Evolutionary conservation across 2,329 filamentous ascomycete genomes (phyloP).

Genomic region (Shiraia bambusicola): DNA sequence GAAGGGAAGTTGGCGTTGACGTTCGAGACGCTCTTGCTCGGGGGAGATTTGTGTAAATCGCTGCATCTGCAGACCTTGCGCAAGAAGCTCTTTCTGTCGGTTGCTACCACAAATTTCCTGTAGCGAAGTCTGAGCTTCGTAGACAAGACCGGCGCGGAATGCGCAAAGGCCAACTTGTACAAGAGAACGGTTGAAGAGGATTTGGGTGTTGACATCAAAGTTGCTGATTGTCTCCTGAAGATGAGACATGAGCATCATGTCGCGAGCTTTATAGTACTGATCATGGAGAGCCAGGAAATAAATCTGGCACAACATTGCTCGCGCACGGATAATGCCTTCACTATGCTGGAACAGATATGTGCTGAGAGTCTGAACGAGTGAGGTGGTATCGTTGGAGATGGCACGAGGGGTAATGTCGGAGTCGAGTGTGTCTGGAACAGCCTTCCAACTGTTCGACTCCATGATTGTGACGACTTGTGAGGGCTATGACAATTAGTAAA

Average conservation of each 20-base stretch:
- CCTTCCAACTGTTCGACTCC: constrained; percentile 92
- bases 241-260: constrained; percentile 99
- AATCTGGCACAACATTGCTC: constrained; percentile 97
- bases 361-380: constrained; percentile 83
- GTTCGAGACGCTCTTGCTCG: constrained; percentile 95
- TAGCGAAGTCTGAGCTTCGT: constrained; percentile 95
- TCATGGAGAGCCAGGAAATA: constrained; percentile 98
- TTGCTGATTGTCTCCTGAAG: constrained; percentile 94
- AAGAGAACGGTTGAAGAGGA: constrained; percentile 96
- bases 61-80: constrained; percentile 98
- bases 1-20: constrained; percentile 96
- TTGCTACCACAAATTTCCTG: constrained; percentile 98
- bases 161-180: constrained; percentile 98
- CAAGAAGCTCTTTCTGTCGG: constrained; percentile 94
- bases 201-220: constrained; percentile 96
- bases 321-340: constrained; percentile 92
- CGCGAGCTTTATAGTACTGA: constrained; percentile 94
- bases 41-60: constrained; percentile 94
- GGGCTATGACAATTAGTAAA: constrained; percentile 57
- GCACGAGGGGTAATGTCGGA: constrained; percentile 78
- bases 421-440: constrained; percentile 67
- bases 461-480: constrained; percentile 89
- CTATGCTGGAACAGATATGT: constrained; percentile 93
- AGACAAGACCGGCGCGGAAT: constrained; percentile 94
- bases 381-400: constrained; percentile 66